Conservation (phyloP, 2,329 filamentous ascomycete genomes). For the Colletotrichum lindemuthianum region DNA sequence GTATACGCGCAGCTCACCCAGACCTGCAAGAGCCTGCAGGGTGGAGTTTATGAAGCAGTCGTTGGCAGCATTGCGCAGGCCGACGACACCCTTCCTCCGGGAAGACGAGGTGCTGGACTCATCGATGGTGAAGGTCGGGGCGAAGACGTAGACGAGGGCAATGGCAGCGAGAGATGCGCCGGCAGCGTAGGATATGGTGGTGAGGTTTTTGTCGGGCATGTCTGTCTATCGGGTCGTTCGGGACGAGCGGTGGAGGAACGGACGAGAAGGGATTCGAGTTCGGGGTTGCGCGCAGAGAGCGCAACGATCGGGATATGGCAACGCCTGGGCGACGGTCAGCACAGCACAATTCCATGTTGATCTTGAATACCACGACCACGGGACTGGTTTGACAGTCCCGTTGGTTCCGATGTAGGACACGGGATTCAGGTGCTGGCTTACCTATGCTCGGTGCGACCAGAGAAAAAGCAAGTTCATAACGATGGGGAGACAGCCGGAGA, state of each 20-base stretch:
- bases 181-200: conserved; percentile 91
- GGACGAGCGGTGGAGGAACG: neutral
- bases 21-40: conserved; percentile 89
- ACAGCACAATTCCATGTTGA: neutral
- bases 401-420: no score
- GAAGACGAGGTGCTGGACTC: conserved; percentile 75
- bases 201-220: conserved; percentile 86
- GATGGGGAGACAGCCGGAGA: conserved; percentile 12
- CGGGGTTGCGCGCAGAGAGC: conserved; percentile 14
- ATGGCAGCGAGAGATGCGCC: conserved; percentile 95
- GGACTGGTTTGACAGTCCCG: no score
- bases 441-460: conserved; percentile 16
- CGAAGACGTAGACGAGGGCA: conserved; percentile 96
- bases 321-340: conserved; percentile 15
- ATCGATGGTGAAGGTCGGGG: conserved; percentile 96
- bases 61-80: conserved; percentile 90
- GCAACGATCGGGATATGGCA: conserved; percentile 3
- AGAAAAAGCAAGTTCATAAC: conserved; percentile 29
- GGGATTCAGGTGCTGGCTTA: neutral
- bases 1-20: conserved; percentile 89
- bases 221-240: conserved; percentile 25
- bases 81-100: conserved; percentile 88
- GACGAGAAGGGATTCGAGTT: neutral
- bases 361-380: neutral
- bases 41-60: conserved; percentile 98